Base-by-base conservation (phyloP, 257 asterid species). In the Solanum chmielewskii region DNA sequence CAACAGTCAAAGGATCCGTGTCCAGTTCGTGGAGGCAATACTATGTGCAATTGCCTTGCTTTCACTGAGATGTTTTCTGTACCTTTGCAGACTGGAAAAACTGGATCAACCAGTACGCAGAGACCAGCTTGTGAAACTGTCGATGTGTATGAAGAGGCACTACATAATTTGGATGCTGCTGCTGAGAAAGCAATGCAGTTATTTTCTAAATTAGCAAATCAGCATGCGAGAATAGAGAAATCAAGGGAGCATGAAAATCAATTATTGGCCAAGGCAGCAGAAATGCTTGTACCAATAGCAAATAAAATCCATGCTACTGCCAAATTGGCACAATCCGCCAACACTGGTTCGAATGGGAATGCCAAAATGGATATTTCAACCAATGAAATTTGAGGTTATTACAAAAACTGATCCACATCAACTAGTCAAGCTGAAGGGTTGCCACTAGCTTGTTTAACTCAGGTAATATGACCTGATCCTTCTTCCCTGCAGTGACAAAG, bases 81-180 rank as follows among this genome's bases (percentile, higher is more conserved):
- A 45, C 66, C 84, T 78, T 56, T 78, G 84, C 64, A 78, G 84
- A 70, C 52, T 70, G 85, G 86, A 89, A 86, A 68, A 82, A 42
- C 31, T 27, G 71, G 86, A 68, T 85, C 84, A 35, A 7, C 42
- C 3, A 9, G 27, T 78, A 78, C 14, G 0, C 84, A 78, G 15
- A 13, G 78, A 86, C 31, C 56, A 80, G 89, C 85, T 29, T 42
- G 85, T 85, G 86, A 89, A 84, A 70, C 84, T 11, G 64, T 71
- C 75, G 82, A 60, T 71, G 86, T 87, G 64, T 92, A 92, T 68
- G 92, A 91, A 88, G 93, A 91, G 87, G 95, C 95, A 56, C 29
- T 91, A 88, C 73, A 81, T 71, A 85, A 89, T 87, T 87, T 94
- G 91, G 95, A 94, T 86, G 87, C 87, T 86, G 97, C 93, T 87